phyloP scores from a whole-genome alignment of 139 green algal genomes.

The Chlamydomonas asymmetrica region DNA sequence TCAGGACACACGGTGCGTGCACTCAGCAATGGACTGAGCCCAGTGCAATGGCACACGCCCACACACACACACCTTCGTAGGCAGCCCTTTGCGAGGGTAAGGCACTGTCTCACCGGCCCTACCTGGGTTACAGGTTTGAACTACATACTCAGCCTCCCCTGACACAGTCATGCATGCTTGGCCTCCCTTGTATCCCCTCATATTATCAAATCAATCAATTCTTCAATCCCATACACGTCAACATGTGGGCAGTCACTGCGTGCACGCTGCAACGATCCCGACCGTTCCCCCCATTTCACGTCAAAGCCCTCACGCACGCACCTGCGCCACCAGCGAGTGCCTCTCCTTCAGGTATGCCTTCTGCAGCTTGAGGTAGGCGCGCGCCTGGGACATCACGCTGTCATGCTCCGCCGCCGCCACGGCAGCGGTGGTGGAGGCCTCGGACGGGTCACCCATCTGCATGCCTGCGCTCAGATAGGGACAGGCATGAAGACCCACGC shows the following conservation, averaged over 20 bases:
- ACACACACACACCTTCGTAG: too few relatives aligned
- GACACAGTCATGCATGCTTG: background rate
- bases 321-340: conserved; percentile 17
- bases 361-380: conserved; percentile 30
- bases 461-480: too few relatives aligned
- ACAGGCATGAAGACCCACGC: too few relatives aligned
- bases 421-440: too few relatives aligned
- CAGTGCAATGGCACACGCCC: too few relatives aligned
- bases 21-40: too few relatives aligned
- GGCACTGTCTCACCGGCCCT: too few relatives aligned
- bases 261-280: background rate
- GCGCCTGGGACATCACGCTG: conserved; percentile 22
- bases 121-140: too few relatives aligned
- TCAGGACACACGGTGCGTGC: background rate
- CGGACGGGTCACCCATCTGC: too few relatives aligned
- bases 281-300: background rate
- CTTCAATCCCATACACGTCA: background rate
- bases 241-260: background rate
- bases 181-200: background rate
- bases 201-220: background rate
- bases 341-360: conserved; percentile 34
- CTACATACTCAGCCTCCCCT: background rate
- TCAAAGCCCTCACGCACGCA: background rate
- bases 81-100: too few relatives aligned
- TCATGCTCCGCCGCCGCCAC: too few relatives aligned